Percentiles rank a stretch among this genome's conserved stretches.
Conservation (phyloP, 345 rosid genomes). For the Bruguiera sexangula region DNA sequence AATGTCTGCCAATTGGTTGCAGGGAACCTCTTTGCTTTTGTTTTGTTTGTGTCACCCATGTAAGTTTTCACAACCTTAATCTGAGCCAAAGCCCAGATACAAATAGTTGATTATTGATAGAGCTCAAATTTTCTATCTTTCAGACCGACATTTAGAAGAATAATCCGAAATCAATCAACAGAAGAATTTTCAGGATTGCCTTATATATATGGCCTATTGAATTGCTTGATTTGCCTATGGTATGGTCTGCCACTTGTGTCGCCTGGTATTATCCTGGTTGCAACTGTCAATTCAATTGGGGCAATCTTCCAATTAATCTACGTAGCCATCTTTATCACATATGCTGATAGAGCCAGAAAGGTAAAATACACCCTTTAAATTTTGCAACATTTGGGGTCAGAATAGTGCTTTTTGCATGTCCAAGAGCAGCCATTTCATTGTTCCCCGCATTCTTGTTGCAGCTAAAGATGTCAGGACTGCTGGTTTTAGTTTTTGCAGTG, state of each 20-base stretch:
- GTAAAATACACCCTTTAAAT: conserved; percentile 11
- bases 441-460: conserved; percentile 20
- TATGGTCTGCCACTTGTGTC: conserved; percentile 49
- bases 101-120: background rate
- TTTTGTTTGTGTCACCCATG: conserved; percentile 50
- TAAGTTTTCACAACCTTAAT: conserved; percentile 25
- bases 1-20: conserved; percentile 15
- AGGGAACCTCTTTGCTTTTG: conserved; percentile 52
- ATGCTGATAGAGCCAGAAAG: conserved; percentile 36
- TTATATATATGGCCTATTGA: conserved; percentile 44
- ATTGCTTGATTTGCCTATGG: conserved; percentile 57
- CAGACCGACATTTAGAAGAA: conserved; percentile 58
- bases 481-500: conserved; percentile 26
- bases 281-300: conserved; percentile 46
- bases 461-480: conserved; percentile 45
- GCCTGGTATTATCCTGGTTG: conserved; percentile 42
- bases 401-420: background rate
- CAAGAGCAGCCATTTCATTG: no score
- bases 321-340: conserved; percentile 38
- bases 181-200: conserved; percentile 56
- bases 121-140: conserved; percentile 5
- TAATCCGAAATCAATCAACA: conserved; percentile 43
- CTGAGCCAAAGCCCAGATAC: background rate
- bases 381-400: background rate
- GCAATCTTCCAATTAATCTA: conserved; percentile 47